Base-by-base conservation (phyloP, 345 rosid species). In the Sisymbrium altissimum region DNA sequence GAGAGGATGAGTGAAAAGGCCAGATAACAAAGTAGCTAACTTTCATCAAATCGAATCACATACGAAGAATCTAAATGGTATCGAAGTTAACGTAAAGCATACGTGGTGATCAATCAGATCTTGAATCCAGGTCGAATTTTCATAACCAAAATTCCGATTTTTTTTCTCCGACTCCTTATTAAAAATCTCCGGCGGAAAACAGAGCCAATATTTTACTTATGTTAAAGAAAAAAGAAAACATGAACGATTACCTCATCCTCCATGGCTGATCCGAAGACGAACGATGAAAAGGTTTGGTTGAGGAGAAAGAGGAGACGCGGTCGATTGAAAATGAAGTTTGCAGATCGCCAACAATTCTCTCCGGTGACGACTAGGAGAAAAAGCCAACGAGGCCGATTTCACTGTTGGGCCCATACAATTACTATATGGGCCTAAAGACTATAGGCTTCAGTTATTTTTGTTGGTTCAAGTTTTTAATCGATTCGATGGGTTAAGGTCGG, bases 181-280 rank as follows among this genome's bases (percentile, higher is more conserved):
- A 19, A 43, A 30, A 72, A 72, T 18, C 68, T 5, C 69, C 61
- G 25, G 62, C 11, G 32, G 44, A 13, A 62, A 55, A 45, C 50
- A 73, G 30, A 44, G 40, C 19, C 6, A 1, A 43, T n/a, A 54
- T 15, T 35, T 2, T 29, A 14, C 6, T 0, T 10, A 4, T 0
- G 0, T 0, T 1, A 12, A 17, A 46, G 3, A 11, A 0, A 36
- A 6, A 18, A 46, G 2, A 66, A 1, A 10, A 58, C 4, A 59
- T 1, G 38, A 40, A 59, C 1, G 14, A 6, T 12, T 7, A 75
- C 79, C 79, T 75, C 79, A 43, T 75, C 79, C 61, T 75, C 73
- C 79, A 75, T 75, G 55, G 56, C 63, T 36, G 79, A 67, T 75
- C 63, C 43, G 54, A 38, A 74, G 2, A 66, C 43, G 30, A 57